Evolutionary conservation across 2,329 filamentous ascomycete genomes (phyloP), one percentile per base, ranked within the genome.

Genomic region (Biscogniauxia marginata): DNA sequence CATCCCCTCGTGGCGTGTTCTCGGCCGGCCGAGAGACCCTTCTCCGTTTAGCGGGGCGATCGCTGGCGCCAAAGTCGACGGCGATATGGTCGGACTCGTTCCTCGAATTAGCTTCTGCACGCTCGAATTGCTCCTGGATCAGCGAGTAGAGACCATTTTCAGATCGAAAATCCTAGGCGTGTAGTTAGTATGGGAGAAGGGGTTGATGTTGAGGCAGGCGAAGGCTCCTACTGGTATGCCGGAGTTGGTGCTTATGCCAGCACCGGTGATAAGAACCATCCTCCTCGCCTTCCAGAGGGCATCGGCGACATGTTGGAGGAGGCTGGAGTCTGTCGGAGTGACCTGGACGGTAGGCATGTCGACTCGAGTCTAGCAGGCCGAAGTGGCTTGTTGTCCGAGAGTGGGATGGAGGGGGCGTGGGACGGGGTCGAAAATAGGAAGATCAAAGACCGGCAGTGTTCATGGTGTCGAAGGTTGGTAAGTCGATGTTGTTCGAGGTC

Each of bases 161-260:
- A 1, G 86, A 89, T 44, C 87, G 86, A 61, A 90, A 90, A 63
- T 90, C 87, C 86, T 88, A 60, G 3, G 20, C 2, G 39, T n/a
- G 11, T 24, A 3, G 23, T 63, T 23, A 63, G 22, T 6, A 20
- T 30, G 58, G 67, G 59, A 69, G 60, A 64, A 50, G 56, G 11
- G 34, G 53, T 55, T 30, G 30, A 49, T 50, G 8, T 45, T 4
- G 11, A 7, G 18, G 19, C 1, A 20, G 39, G 30, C 1, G n/a
- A 20, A 39, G 30, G 22, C n/a, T n/a, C 81, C 67, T 76, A 90
- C 87, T 50, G 87, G 87, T 67, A 90, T 90, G 54, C 88, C 88
- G 60, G 86, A 89, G 69, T 89, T 90, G 50, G 88, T 90, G 68
- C 86, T 89, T 67, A 90, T 90, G 52, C 87, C 87, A 49, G 87